phyloP scores from a whole-genome alignment of 805 yeast genomes.

The Kodamaea sagamina region DNA sequence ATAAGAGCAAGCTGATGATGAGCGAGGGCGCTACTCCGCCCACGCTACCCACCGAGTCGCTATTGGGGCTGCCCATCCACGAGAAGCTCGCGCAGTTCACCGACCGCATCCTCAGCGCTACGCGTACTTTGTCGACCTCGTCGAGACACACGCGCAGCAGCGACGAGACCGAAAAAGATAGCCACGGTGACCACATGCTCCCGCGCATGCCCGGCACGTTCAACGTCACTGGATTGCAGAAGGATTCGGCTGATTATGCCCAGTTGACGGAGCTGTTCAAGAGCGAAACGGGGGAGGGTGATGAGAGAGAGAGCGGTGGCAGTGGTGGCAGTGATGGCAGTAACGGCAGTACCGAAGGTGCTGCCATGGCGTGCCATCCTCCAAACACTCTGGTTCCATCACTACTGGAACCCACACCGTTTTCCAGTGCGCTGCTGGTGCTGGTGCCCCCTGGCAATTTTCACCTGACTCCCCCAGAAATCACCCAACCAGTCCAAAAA shows the following conservation, averaged over 20 bases:
- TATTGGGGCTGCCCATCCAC: slow-evolving; percentile 18
- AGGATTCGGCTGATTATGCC: slow-evolving; percentile 12
- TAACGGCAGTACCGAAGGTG: too few relatives aligned
- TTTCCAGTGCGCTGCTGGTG: too few relatives aligned
- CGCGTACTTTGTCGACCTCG: slow-evolving; percentile 11
- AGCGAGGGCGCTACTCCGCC: slow-evolving; percentile 1
- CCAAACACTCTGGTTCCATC: too few relatives aligned
- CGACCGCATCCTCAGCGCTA: slow-evolving; percentile 13
- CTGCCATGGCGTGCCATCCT: too few relatives aligned
- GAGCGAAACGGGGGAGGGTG: neutral
- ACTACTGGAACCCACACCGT: too few relatives aligned
- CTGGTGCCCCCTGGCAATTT: too few relatives aligned
- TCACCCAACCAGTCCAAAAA: too few relatives aligned
- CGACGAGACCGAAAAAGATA: slow-evolving; percentile 2
- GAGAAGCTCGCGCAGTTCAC: slow-evolving; percentile 16
- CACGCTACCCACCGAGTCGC: neutral
- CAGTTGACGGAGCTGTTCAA: slow-evolving; percentile 14
- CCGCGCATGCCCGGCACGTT: slow-evolving; percentile 51
- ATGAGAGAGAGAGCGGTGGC: too few relatives aligned
- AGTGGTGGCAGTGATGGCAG: too few relatives aligned
- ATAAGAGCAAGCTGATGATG: slow-evolving; percentile 4
- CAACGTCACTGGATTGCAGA: slow-evolving; percentile 48
- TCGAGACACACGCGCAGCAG: slow-evolving; percentile 4
- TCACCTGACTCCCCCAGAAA: too few relatives aligned
- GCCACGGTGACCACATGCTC: slow-evolving; percentile 16